These are phyloP conservation scores for Leishmania major DNA, from an alignment of 208 protist genomes.

Conservation along the genomic window DNA sequence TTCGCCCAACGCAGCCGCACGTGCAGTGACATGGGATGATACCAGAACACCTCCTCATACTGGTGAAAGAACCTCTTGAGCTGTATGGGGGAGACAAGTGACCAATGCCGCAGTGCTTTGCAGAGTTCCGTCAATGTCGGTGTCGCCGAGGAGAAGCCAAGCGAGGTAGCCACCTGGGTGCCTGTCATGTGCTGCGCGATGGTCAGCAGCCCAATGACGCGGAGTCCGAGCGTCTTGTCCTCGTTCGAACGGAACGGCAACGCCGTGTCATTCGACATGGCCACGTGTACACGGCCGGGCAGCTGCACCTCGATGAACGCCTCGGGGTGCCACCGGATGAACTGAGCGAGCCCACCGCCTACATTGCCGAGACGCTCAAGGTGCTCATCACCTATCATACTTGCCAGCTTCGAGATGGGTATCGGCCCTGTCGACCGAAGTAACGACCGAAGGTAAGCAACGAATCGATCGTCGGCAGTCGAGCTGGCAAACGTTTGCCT, in stretches of 20 bases:
- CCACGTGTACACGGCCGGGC: conserved; percentile 44
- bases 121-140: conserved; percentile 19
- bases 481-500: neutral
- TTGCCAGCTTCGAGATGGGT: conserved; percentile 63
- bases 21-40: neutral
- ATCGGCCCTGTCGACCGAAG: conserved; percentile 44
- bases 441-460: neutral
- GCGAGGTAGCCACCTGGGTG: conserved; percentile 6
- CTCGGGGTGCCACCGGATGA: conserved; percentile 21
- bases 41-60: neutral
- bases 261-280: conserved; percentile 12
- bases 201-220: conserved; percentile 45
- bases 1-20: conserved; percentile 16
- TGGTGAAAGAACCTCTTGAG: conserved; percentile 11
- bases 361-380: conserved; percentile 44
- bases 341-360: conserved; percentile 36
- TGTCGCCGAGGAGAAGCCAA: conserved; percentile 17
- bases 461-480: neutral
- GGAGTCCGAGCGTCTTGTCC: conserved; percentile 18
- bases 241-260: conserved; percentile 29
- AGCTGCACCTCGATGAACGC: conserved; percentile 36
- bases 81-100: neutral
- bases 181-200: conserved; percentile 34
- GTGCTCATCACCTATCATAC: conserved; percentile 57
- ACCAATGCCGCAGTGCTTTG: conserved; percentile 10